A percentile compares a stretch with the other conserved stretches of the same genome.
These are phyloP conservation scores for Tremella yokohamensis DNA, from an alignment of 768 basidiomycete species.

Conservation along the genomic window DNA sequence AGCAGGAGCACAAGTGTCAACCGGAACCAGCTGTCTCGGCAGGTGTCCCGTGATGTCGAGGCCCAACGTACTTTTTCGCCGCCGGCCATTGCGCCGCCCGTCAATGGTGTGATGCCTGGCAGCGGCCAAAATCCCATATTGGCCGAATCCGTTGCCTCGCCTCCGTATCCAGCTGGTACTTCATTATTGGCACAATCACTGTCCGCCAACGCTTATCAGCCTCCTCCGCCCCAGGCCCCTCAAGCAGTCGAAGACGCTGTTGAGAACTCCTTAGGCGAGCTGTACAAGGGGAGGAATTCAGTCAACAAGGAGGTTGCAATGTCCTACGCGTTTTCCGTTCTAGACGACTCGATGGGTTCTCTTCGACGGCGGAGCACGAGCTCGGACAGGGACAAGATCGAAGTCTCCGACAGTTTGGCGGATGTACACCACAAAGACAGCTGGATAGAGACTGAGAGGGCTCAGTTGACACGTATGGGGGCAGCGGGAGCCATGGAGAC, in stretches of 20 bases:
- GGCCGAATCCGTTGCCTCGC: constrained; percentile 13
- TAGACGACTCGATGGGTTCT: constrained; percentile 24
- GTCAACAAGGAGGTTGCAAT: constrained; percentile 34
- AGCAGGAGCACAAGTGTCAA: constrained; percentile 1
- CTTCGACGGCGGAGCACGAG: constrained; percentile 1
- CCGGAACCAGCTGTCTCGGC: neutral
- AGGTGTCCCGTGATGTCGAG: neutral
- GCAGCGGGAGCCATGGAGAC: constrained; percentile 4
- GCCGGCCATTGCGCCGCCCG: no score
- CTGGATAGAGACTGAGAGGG: constrained; percentile 39
- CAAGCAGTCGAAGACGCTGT: constrained; percentile 18
- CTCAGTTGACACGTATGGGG: neutral
- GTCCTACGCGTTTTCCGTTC: constrained; percentile 29
- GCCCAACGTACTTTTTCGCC: neutral
- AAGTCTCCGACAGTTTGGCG: constrained; percentile 9
- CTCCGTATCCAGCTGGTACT: constrained; percentile 13
- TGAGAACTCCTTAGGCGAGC: constrained; percentile 18
- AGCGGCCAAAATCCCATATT: constrained; percentile 23
- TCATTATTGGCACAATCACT: constrained; percentile 42
- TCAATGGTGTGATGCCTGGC: neutral
- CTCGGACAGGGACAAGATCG: constrained; percentile 5
- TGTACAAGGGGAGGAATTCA: constrained; percentile 22
- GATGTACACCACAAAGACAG: constrained; percentile 34
- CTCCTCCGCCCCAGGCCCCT: constrained; percentile 15
- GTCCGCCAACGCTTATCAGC: constrained; percentile 30